Conservation (phyloP, 148 eudicot genomes). For the Fagopyrum esculentum region DNA sequence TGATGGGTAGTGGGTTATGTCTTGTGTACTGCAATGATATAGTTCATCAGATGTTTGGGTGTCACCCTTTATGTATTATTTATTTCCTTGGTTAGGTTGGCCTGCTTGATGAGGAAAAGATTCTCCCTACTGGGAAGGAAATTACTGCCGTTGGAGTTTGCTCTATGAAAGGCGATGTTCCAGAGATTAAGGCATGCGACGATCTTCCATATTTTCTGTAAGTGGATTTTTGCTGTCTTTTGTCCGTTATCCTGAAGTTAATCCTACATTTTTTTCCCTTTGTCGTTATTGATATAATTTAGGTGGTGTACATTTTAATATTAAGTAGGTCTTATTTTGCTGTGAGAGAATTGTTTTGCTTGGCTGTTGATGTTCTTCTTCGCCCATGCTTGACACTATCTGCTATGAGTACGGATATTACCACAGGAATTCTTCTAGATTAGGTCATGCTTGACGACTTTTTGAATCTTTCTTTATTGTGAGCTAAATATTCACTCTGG, state of each 20-base stretch:
- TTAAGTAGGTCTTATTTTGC: not conserved
- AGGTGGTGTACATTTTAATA: not conserved
- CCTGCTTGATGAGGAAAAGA: constrained; percentile 71
- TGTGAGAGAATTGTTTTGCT: not conserved
- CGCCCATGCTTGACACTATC: not conserved
- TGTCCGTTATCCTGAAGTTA: not conserved
- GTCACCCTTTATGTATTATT: not conserved
- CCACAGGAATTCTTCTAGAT: not conserved
- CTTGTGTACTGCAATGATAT: not conserved
- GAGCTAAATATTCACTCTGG: too few relatives aligned
- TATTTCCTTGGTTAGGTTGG: constrained; percentile 45
- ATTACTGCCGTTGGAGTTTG: constrained; percentile 78
- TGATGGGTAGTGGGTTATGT: not conserved
- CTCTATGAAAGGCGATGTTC: constrained; percentile 44
- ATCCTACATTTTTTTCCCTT: not conserved
- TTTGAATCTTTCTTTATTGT: too few relatives aligned
- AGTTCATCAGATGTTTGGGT: not conserved
- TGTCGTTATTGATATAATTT: not conserved
- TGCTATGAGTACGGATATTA: not conserved
- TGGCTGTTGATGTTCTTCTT: not conserved
- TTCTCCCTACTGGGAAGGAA: constrained; percentile 86
- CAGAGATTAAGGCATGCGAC: constrained; percentile 60
- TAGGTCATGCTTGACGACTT: not conserved
- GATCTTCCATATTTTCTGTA: constrained; percentile 85
- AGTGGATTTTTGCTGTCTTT: constrained; percentile 13